Evolutionary conservation across 495 filamentous ascomycete species (phyloP).

Genomic region (Terfezia claveryi): DNA sequence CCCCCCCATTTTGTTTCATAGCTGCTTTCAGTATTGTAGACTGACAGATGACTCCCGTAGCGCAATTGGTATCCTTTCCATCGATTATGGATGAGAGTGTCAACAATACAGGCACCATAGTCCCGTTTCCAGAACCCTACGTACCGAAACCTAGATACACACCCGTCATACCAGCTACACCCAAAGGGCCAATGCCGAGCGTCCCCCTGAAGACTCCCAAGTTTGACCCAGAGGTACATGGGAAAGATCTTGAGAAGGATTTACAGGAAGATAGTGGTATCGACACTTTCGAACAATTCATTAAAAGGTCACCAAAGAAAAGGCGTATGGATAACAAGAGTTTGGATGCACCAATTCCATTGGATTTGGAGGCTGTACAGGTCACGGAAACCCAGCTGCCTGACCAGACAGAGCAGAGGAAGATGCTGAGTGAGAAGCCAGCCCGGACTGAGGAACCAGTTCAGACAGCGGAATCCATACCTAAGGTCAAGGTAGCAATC

Average conservation of each 20-base stretch:
- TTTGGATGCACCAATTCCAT: background rate
- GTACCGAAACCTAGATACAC: too few species aligned
- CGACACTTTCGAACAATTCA: constrained; percentile 2
- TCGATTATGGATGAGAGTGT: background rate
- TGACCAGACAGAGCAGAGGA: background rate
- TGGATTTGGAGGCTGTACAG: background rate
- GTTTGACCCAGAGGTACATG: constrained; percentile 10
- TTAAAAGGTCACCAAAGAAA: constrained; percentile 5
- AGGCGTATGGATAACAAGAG: background rate
- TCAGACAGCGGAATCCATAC: too few species aligned
- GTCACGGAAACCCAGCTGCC: background rate
- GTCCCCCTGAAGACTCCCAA: constrained; percentile 2
- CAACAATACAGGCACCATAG: too few species aligned
- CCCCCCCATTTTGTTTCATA: background rate
- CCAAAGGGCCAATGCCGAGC: background rate
- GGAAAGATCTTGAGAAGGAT: background rate
- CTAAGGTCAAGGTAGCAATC: too few species aligned
- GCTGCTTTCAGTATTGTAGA: background rate
- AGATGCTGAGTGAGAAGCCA: background rate
- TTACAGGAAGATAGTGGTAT: constrained; percentile 1
- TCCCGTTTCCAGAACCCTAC: too few species aligned
- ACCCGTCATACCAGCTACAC: background rate
- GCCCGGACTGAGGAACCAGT: too few species aligned
- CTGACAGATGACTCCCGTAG: background rate
- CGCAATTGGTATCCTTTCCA: background rate